These are phyloP conservation scores for Gossypium mustelinum DNA, from an alignment of 345 rosid species.

Conservation along the genomic window DNA sequence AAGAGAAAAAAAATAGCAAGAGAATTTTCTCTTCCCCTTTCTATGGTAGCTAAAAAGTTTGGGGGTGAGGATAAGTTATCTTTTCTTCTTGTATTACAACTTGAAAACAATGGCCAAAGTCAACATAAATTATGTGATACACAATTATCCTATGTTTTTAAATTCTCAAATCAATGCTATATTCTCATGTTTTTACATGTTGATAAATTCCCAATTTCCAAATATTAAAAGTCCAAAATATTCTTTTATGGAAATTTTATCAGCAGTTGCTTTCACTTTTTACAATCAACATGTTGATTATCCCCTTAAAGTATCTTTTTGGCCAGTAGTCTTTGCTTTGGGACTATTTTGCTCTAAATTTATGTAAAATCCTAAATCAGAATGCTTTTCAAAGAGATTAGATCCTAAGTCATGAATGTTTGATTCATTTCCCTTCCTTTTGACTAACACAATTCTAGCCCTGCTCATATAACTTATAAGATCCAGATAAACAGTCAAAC, in stretches of 20 bases:
- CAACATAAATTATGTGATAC: too few relatives aligned
- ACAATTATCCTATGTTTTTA: too few relatives aligned
- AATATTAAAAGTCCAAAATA: too few relatives aligned
- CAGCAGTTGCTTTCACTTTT: constrained; percentile 12
- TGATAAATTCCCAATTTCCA: too few relatives aligned
- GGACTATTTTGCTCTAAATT: constrained; percentile 14
- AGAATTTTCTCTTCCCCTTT: too few relatives aligned
- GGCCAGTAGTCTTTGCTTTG: constrained; percentile 17
- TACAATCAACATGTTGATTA: neutral
- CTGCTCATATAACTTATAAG: neutral
- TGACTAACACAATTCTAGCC: neutral
- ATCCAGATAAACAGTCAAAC: neutral
- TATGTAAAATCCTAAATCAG: neutral
- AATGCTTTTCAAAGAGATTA: neutral
- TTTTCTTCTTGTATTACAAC: too few relatives aligned
- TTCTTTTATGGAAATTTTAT: neutral
- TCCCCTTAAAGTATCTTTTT: constrained; percentile 14
- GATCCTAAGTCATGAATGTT: neutral
- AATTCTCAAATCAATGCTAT: too few relatives aligned
- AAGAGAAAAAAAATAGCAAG: too few relatives aligned
- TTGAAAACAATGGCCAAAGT: too few relatives aligned
- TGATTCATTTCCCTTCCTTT: neutral
- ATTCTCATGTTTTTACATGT: too few relatives aligned
- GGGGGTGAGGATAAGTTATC: too few relatives aligned
- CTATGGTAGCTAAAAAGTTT: too few relatives aligned